phyloP scores from a whole-genome alignment of 2,329 filamentous ascomycete genomes.

The Aspergillus oerlinghausenensis region DNA sequence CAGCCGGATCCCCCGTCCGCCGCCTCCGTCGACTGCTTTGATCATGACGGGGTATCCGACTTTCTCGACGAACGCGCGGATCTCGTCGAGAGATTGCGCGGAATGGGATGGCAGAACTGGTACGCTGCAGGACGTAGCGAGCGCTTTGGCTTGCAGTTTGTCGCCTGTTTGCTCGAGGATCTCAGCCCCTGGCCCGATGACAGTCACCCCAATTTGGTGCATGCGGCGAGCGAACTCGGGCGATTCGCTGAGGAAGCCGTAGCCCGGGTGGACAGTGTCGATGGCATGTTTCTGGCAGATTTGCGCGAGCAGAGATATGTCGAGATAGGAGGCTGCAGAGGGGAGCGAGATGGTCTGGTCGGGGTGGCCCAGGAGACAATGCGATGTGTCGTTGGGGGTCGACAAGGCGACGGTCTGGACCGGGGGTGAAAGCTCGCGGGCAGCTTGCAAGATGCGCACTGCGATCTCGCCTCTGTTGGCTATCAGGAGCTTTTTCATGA shows the following conservation, averaged over 20 bases:
- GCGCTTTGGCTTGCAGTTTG: constrained; percentile 50
- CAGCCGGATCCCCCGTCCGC: constrained; percentile 57
- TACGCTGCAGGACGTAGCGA: constrained; percentile 50
- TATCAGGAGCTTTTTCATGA: constrained; percentile 49
- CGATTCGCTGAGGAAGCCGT: constrained; percentile 60
- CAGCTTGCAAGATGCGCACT: constrained; percentile 55
- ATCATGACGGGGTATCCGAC: constrained; percentile 56
- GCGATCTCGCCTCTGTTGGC: constrained; percentile 63
- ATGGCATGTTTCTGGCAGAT: constrained; percentile 49
- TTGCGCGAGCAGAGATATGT: constrained; percentile 45
- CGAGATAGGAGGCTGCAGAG: constrained; percentile 51
- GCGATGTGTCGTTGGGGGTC: constrained; percentile 51
- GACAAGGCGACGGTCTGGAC: constrained; percentile 55
- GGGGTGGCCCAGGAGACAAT: constrained; percentile 47
- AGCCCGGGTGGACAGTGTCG: constrained; percentile 56
- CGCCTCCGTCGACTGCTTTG: constrained; percentile 62
- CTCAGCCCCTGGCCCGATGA: constrained; percentile 55
- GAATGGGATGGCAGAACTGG: constrained; percentile 49
- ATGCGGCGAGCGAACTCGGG: constrained; percentile 47
- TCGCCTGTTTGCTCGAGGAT: constrained; percentile 54
- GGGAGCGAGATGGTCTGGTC: constrained; percentile 48
- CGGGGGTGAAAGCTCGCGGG: constrained; percentile 49
- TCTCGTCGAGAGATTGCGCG: constrained; percentile 33
- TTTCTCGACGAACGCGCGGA: constrained; percentile 55
- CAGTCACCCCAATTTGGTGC: constrained; percentile 44